Percentiles rank a stretch among this genome's conserved stretches.
These are phyloP conservation scores for Chrysoporthe austroafricana DNA, from an alignment of 2,329 filamentous ascomycete species.

Conservation along the genomic window DNA sequence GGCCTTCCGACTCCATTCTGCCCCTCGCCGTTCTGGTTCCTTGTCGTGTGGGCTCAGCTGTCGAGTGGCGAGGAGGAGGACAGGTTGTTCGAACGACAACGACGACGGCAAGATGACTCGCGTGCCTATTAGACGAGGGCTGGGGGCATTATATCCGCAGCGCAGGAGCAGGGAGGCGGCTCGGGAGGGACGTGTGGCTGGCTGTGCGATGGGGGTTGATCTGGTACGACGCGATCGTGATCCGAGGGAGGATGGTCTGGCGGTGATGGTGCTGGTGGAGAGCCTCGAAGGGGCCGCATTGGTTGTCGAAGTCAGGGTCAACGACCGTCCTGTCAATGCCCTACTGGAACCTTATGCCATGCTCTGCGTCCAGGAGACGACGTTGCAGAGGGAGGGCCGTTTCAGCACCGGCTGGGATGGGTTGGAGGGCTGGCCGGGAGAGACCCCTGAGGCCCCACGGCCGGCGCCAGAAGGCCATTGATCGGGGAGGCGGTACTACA, in stretches of 20 bases:
- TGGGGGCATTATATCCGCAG: slow-evolving; percentile 20
- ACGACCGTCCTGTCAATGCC: slow-evolving; percentile 7
- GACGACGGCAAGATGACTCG: slow-evolving; percentile 16
- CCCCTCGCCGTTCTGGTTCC: slow-evolving; percentile 9
- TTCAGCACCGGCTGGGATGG: slow-evolving; percentile 12
- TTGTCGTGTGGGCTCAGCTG: background rate
- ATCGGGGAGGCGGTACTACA: background rate
- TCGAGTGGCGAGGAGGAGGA: background rate
- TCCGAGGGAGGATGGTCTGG: slow-evolving; percentile 18
- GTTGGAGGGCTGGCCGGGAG: background rate
- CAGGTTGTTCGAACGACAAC: slow-evolving; percentile 3
- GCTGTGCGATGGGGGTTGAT: slow-evolving; percentile 13
- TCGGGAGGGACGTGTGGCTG: slow-evolving; percentile 12
- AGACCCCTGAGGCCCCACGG: slow-evolving; percentile 5
- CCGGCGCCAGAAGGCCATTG: slow-evolving; percentile 1
- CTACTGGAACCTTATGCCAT: slow-evolving; percentile 2
- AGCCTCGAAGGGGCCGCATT: slow-evolving; percentile 4
- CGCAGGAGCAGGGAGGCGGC: background rate
- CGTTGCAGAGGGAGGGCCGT: slow-evolving; percentile 13
- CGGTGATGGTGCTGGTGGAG: slow-evolving; percentile 7
- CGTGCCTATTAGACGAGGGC: slow-evolving; percentile 23
- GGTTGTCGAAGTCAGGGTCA: background rate
- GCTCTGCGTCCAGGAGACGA: slow-evolving; percentile 5
- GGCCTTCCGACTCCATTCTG: slow-evolving; percentile 26
- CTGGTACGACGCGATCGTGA: slow-evolving; percentile 26